Base-by-base conservation (phyloP, 2,329 filamentous ascomycete species). In the Neofusicoccum laricinum region DNA sequence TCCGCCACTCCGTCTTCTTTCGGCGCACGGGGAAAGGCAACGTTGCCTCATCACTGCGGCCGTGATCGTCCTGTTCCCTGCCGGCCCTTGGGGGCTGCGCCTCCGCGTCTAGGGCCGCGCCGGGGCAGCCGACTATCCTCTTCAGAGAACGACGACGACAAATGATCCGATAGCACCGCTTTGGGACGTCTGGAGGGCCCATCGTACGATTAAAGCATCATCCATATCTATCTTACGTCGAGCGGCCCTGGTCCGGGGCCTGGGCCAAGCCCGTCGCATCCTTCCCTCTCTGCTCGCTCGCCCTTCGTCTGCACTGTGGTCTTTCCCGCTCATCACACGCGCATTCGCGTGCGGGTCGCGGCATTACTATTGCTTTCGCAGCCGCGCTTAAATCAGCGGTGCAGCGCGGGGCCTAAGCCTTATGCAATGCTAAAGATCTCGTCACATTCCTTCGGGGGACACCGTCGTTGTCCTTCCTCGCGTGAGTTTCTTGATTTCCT, bases 361-460 rank as follows among this genome's bases (percentile, higher is more conserved):
- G 51, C 51, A 41, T 41, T 55, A 25, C 51, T 15, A n/a, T n/a
- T 25, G 32, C 48, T 51, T 32, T 51, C n/a, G 48, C 30, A 51
- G 21, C n/a, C 30, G 49, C 49, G 49, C 49, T 51, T 51, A 41
- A 21, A 17, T 38, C 36, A 38, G 36, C 36, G 36, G 19, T 41
- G 53, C n/a, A 12, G 38, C 40, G 40, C 30, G 55, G 40, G 41
- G 40, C 41, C 55, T 34, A 59, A 59, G 55, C 55, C 55, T 59
- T 59, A 59, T 59, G 55, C 55, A 59, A 46, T 59, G 55, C 55
- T 46, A 46, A 21, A 58, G 12, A 48, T 59, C 41, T 46, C 55
- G 55, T 59, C 55, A 59, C 55, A 59, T 45, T 59, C 55, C 55
- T 59, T 59, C 55, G 55, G 41, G 40, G 7, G 17, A n/a, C 7